Percentiles rank a stretch among this genome's conserved stretches.
Evolutionary conservation across 176 grass and related monocot species (phyloP).

Genomic region (Raddia distichophylla): DNA sequence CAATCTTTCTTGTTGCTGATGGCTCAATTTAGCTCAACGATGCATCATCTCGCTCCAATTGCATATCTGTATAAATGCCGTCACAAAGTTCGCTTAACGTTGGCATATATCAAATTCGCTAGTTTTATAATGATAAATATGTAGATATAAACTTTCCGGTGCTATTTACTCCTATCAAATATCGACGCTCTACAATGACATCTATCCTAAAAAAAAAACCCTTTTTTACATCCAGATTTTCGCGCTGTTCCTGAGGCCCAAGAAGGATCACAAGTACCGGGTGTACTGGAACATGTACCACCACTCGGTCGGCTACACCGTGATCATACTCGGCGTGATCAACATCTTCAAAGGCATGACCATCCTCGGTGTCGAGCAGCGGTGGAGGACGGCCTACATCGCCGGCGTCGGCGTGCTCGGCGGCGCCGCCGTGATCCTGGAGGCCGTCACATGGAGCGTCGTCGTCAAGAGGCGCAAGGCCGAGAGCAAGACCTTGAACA

Average conservation of each 20-base stretch:
- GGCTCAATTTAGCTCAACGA: background rate
- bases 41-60: background rate
- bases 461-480: constrained; percentile 39
- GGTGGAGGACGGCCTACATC: constrained; percentile 55
- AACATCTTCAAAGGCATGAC: constrained; percentile 71
- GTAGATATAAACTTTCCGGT: no score
- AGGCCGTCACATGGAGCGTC: constrained; percentile 60
- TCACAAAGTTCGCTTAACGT: no score
- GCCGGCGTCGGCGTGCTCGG: constrained; percentile 37
- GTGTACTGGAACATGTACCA: constrained; percentile 84
- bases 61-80: no score
- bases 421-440: constrained; percentile 36
- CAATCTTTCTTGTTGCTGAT: background rate
- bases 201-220: no score
- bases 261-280: constrained; percentile 52
- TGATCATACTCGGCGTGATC: constrained; percentile 50
- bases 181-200: no score
- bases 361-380: constrained; percentile 54
- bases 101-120: no score
- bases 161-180: no score
- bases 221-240: constrained; percentile 36
- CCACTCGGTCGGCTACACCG: constrained; percentile 57
- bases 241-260: constrained; percentile 62
- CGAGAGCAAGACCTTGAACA: constrained; percentile 37
- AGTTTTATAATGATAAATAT: no score